Base-by-base conservation (phyloP, 805 yeast genomes). In the Saturnispora saitoi region DNA sequence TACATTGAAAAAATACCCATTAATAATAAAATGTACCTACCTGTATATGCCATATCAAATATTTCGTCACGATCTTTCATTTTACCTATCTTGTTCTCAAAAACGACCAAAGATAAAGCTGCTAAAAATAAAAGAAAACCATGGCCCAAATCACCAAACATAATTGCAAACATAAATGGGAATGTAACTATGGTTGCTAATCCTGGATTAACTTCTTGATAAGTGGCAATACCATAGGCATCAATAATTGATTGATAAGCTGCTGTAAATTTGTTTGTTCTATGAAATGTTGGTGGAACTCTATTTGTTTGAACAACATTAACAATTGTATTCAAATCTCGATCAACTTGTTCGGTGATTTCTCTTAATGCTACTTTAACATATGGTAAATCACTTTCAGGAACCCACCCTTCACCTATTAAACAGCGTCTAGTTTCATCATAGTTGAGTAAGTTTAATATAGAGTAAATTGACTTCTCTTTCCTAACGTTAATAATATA, bases 361-460 rank as follows among this genome's bases (percentile, higher is more conserved):
- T 77, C 79, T 56, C 82, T 77, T 53, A 93, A 69, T 1, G 90
- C 76, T 36, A 72, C 67, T 53, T 81, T 83, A 49, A 91, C 79
- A n/a, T 68, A 56, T 5, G 74, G 72, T 34, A 90, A 68, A 52
- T 89, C 96, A 53, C 78, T 80, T 19, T 81, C 74, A 36, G 99
- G 98, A 19, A 87, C 71, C 99, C 99, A 93, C 30, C 98, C 99
- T 70, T 95, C 98, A 19, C 95, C 95, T 43, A 91, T 78, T 52
- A 93, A 71, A 32, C 95, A 86, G 64, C 85, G 80, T 68, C 96
- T 80, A n/a, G 83, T 70, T 54, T 78, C 86, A 60, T 86, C 95
- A 64, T 82, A 84, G 60, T 86, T 87, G 64, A 88, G 80, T 58
- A 77, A 72, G 66, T 88, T 88, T 71, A 93, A 72, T 0, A 88